These are phyloP conservation scores for Catunica adiposa DNA, from an alignment of 2,329 filamentous ascomycete species.

Conservation along the genomic window DNA sequence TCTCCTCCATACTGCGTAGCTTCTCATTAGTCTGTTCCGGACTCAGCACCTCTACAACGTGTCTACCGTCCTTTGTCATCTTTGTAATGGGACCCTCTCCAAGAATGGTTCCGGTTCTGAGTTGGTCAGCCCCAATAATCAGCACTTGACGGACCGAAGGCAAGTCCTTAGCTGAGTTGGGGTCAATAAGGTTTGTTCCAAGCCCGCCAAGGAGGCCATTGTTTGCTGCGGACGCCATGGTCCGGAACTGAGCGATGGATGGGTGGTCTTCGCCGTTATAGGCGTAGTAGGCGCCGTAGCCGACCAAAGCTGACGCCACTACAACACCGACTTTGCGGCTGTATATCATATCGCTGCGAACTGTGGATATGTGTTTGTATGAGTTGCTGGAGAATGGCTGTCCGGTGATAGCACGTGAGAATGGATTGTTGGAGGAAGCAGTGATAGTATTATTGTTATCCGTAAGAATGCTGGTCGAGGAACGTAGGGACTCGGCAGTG, in stretches of 20 bases:
- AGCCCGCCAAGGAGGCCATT: conserved; percentile 14
- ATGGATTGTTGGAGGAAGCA: not conserved
- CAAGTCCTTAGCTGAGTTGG: conserved; percentile 22
- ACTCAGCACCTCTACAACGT: conserved; percentile 89
- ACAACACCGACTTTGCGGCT: conserved; percentile 50
- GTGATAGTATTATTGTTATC: not conserved
- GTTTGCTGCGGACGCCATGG: conserved; percentile 14
- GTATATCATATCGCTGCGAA: conserved; percentile 58
- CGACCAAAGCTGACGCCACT: conserved; percentile 50
- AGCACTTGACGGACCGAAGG: conserved; percentile 50
- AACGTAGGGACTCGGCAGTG: not conserved
- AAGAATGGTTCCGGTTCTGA: conserved; percentile 74
- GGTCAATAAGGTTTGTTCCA: conserved; percentile 5
- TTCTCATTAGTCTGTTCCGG: conserved; percentile 86
- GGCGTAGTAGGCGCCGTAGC: conserved; percentile 61
- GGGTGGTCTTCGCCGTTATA: conserved; percentile 29
- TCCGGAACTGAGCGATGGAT: conserved; percentile 23
- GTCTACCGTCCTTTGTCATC: conserved; percentile 65
- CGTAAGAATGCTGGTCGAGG: not conserved
- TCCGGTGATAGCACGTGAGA: not conserved
- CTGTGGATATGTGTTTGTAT: conserved; percentile 24
- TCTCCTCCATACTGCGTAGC: conserved; percentile 76
- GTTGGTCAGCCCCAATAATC: conserved; percentile 75
- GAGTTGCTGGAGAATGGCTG: conserved; percentile 7
- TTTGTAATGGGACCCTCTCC: conserved; percentile 80